phyloP scores from a whole-genome alignment of 352 stramenopile genomes.

The Pythium graminicola region DNA sequence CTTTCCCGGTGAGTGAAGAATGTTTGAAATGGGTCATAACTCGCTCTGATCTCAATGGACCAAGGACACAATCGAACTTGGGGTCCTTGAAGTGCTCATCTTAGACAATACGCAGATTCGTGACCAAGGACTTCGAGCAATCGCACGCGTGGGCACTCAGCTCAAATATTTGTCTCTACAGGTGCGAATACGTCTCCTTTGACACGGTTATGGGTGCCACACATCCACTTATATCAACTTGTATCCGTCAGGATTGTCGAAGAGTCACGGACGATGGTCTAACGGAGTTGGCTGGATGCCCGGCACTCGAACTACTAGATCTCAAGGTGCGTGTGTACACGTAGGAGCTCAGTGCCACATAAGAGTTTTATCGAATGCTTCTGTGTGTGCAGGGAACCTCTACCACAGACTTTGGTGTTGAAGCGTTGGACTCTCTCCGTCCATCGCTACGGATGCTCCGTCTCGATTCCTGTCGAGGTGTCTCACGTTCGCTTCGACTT shows the following conservation, averaged over 20 bases:
- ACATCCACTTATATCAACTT: neutral
- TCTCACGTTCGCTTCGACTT: conserved; percentile 42
- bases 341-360: neutral
- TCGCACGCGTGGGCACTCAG: conserved; percentile 27
- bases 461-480: conserved; percentile 59
- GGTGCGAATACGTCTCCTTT: conserved; percentile 7
- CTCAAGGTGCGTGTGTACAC: conserved; percentile 37
- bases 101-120: conserved; percentile 50
- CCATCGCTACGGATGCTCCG: conserved; percentile 43
- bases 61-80: conserved; percentile 27
- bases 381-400: conserved; percentile 34
- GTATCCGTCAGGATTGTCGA: conserved; percentile 39
- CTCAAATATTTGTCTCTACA: conserved; percentile 66
- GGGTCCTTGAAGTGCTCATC: conserved; percentile 48
- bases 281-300: conserved; percentile 29
- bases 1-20: conserved; percentile 8
- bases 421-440: conserved; percentile 34
- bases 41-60: neutral
- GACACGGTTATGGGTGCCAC: neutral
- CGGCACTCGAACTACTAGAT: conserved; percentile 46
- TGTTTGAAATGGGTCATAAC: neutral
- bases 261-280: conserved; percentile 41
- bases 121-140: conserved; percentile 35
- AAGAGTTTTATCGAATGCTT: no score
- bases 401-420: conserved; percentile 40